Base-by-base conservation (phyloP, 768 basidiomycete species). In the Hebeloma cylindrosporum region DNA sequence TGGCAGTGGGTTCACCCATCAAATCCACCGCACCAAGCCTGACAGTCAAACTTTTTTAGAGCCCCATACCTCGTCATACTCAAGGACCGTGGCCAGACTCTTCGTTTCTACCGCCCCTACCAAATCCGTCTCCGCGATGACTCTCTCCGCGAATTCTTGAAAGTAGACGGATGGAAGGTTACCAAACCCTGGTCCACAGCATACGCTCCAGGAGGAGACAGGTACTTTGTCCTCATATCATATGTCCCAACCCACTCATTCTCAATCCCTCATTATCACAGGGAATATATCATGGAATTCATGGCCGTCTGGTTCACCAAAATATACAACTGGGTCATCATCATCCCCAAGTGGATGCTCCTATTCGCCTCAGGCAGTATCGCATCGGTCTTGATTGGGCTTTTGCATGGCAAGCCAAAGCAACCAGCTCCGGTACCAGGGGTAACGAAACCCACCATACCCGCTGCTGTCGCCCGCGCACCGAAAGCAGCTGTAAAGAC, bases 81-180 rank as follows among this genome's bases (percentile, higher is more conserved):
- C 35, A 79, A 75, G 35, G 77, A 93, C 54, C 74, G 86, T 22
- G 92, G 90, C 22, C 73, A 79, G 55, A 79, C 78, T 2, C 75
- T 95, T n/a, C 84, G 91, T 14, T 95, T 94, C 72, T 85, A 88
- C 62, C 74, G 72, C 47, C 75, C 85, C 5, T 72, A 75, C 10
- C 73, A 80, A 34, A 66, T 92, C 44, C 75, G 82, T 45, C 65
- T 89, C 4, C 73, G 68, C 22, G 72, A 77, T 3, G 81, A 82
- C 14, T 62, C 75, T 13, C 59, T 95, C 29, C 80, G 82, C 39
- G 70, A 77, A 40, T 90, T 86, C 63, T 67, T 95, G 45, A 70
- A 72, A 51, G 70, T 76, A 8, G 83, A 87, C 47, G 73, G 61
- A 14, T 93, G 82, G 79, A 70, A 72, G 44, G 58, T 69, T 3